A percentile compares a stretch with the other conserved stretches of the same genome.
These are phyloP conservation scores for Sicyos baderoa DNA, from an alignment of 306 rosid species.

Conservation along the genomic window DNA sequence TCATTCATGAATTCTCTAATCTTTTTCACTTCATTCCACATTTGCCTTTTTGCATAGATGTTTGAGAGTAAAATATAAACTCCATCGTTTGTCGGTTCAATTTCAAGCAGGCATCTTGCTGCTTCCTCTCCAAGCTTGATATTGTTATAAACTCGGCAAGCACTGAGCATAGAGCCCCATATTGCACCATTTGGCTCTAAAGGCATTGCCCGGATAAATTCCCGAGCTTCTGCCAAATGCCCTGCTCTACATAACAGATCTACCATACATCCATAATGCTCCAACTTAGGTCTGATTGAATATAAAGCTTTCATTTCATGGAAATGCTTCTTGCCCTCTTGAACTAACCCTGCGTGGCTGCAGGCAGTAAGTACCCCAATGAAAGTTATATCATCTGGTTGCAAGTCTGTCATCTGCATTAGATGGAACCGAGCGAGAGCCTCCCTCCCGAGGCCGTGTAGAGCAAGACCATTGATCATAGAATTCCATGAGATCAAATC, in stretches of 20 bases:
- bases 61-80: constrained; percentile 22
- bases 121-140: constrained; percentile 15
- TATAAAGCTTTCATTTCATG: constrained; percentile 13
- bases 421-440: constrained; percentile 15
- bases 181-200: constrained; percentile 23
- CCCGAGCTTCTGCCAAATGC: constrained; percentile 11
- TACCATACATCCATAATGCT: constrained; percentile 23
- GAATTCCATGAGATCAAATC: constrained; percentile 26
- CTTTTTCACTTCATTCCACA: constrained; percentile 22
- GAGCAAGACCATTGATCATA: constrained; percentile 21
- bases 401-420: constrained; percentile 13
- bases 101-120: constrained; percentile 14
- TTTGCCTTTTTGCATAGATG: constrained; percentile 20
- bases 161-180: constrained; percentile 23
- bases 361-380: constrained; percentile 28
- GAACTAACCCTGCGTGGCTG: constrained; percentile 23
- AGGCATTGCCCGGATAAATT: constrained; percentile 19
- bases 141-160: constrained; percentile 16
- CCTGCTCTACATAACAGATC: constrained; percentile 21
- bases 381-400: constrained; percentile 28
- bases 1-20: constrained; percentile 18
- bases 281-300: constrained; percentile 18
- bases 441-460: constrained; percentile 22
- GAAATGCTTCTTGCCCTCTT: constrained; percentile 16
- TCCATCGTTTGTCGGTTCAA: constrained; percentile 19